A percentile compares a stretch with the other conserved stretches of the same genome.
These are phyloP conservation scores for Zygotorulaspora sp. DNA, from an alignment of 805 yeast species.

Conservation along the genomic window DNA sequence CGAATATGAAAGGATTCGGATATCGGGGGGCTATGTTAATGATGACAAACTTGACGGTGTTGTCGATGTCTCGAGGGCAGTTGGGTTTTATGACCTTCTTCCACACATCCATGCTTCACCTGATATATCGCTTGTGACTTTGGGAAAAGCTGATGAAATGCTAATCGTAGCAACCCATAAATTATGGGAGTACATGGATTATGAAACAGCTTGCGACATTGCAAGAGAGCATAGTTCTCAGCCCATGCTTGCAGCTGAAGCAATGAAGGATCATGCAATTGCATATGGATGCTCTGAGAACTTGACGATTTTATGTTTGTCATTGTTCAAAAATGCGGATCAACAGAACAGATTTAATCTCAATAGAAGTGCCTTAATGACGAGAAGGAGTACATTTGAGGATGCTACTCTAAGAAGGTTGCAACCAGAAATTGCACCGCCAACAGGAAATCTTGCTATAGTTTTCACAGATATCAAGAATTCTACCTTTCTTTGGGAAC, in stretches of 20 bases:
- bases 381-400: constrained; percentile 55
- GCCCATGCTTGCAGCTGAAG: constrained; percentile 89
- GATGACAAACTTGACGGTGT: constrained; percentile 83
- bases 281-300: constrained; percentile 85
- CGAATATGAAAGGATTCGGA: constrained; percentile 82
- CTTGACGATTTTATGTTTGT: constrained; percentile 73
- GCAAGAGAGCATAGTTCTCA: constrained; percentile 75
- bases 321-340: constrained; percentile 49
- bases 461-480: constrained; percentile 96
- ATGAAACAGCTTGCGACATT: constrained; percentile 86
- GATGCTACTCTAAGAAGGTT: constrained; percentile 78
- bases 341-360: constrained; percentile 30
- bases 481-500: constrained; percentile 91
- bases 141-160: constrained; percentile 74
- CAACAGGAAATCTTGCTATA: constrained; percentile 89
- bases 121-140: constrained; percentile 55
- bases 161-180: constrained; percentile 77
- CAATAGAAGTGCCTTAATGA: constrained; percentile 39
- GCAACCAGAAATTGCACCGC: constrained; percentile 90
- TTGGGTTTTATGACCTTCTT: constrained; percentile 78
- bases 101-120: constrained; percentile 92
- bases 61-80: constrained; percentile 80
- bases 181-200: constrained; percentile 79
- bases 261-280: constrained; percentile 87
- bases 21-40: constrained; percentile 87